Conservation (phyloP, 306 rosid genomes). For the Dicorynia guianensis region DNA sequence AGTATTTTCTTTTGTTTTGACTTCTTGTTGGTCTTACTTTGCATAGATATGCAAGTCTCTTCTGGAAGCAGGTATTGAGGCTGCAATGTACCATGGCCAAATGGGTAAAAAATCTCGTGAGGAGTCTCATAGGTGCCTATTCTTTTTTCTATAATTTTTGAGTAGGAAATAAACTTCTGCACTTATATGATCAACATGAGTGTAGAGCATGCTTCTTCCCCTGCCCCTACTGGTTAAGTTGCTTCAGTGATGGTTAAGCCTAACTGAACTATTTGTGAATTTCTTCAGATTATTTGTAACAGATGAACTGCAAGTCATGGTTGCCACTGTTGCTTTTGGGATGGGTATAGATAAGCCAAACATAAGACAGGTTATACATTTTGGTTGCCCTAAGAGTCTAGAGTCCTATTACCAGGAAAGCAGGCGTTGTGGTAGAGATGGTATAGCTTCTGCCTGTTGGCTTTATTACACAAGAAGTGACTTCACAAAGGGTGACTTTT, state of each 20-base stretch:
- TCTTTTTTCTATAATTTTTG: constrained; percentile 36
- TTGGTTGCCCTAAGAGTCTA: constrained; percentile 91
- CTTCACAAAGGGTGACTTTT: constrained; percentile 70
- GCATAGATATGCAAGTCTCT: constrained; percentile 69
- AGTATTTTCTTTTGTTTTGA: constrained; percentile 31
- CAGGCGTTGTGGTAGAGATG: constrained; percentile 95
- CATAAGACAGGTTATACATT: constrained; percentile 89
- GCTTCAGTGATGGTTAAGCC: constrained; percentile 25
- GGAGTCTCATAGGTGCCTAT: constrained; percentile 81
- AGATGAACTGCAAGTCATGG: constrained; percentile 86
- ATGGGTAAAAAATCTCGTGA: constrained; percentile 75
- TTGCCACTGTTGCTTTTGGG: constrained; percentile 94
- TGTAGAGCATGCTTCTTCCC: constrained; percentile 29
- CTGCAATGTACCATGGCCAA: constrained; percentile 85
- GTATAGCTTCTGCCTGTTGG: constrained; percentile 90
- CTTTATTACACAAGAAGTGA: constrained; percentile 91
- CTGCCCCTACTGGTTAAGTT: constrained; percentile 23
- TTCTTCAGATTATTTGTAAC: constrained; percentile 75
- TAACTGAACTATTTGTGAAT: constrained; percentile 33
- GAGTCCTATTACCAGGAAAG: constrained; percentile 96
- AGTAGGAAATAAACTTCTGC: constrained; percentile 34
- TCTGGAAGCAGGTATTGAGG: constrained; percentile 66
- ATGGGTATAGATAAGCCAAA: constrained; percentile 98
- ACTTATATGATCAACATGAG: constrained; percentile 32
- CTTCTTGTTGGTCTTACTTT: constrained; percentile 36